Base-by-base conservation (phyloP, 2,329 filamentous ascomycete genomes). In the Diaporthe ilicicola region DNA sequence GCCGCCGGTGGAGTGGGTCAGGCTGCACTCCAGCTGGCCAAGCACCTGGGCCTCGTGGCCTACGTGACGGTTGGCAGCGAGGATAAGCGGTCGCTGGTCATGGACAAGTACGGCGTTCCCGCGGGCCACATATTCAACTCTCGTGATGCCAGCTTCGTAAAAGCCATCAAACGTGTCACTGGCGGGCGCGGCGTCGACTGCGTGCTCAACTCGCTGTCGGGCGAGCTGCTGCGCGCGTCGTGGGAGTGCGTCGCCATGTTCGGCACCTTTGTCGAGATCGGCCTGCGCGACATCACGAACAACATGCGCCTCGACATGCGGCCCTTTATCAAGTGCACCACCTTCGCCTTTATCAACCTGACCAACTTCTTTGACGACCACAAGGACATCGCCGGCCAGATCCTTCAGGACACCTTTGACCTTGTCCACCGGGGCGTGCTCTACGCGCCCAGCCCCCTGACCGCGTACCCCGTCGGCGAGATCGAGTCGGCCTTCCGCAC, bases 401-500 rank as follows among this genome's bases (percentile, higher is more conserved):
- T 64, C 61, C 29, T 37, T 19, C 44, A 37, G 10, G 59, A 64
- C 42, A 50, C 46, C 15, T 48, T 64, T 27, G 42, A 50, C 42
- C 51, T 70, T 6, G 50, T 67, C 7, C 37, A 56, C 27, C 22
- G 55, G 65, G 51, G 51, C 9, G 24, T 34, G 24, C 65, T 67
- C 2, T 56, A 46, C 19, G 37, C 51, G 1, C 70, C 73, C 37
- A 12, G 50, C 27, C 69, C 75, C 22, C 50, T 77, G 19, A 73
- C 76, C 70, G 10, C 55, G 50, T 67, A 75, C 71, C 59, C 51
- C 17, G 39, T 70, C 3, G 32, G 44, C 32, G 61, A 77, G 3
- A 76, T 84, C 1, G 76, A 77, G 12, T 74, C 79, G 0, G 81
- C 81, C 0, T 83, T 86, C 71, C 77, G 81, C 3, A 75, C 79